Evolutionary conservation across 495 filamentous ascomycete species (phyloP).

Genomic region (Extremus antarcticus): DNA sequence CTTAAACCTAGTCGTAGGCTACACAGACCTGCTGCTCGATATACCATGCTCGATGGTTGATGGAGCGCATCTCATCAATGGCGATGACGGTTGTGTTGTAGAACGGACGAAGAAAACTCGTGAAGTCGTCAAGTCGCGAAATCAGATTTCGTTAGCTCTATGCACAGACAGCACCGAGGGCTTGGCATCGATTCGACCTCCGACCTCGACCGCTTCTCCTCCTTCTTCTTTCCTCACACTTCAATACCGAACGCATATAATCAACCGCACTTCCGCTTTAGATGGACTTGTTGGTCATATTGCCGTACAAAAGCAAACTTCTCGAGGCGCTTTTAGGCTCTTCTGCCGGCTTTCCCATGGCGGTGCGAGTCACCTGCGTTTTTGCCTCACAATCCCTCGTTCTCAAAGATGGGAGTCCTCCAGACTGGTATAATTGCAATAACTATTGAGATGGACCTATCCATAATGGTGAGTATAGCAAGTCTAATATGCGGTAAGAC

Average conservation of each 20-base stretch:
- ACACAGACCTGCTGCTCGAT: too few species aligned
- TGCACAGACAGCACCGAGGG: background rate
- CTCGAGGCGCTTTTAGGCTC: constrained; percentile 20
- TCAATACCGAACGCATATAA: constrained; percentile 28
- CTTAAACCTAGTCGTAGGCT: too few species aligned
- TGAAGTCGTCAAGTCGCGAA: too few species aligned
- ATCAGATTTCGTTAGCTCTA: too few species aligned
- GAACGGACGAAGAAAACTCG: background rate
- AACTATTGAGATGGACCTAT: too few species aligned
- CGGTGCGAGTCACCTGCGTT: constrained; percentile 1
- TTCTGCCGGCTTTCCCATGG: background rate
- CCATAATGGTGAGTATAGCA: too few species aligned
- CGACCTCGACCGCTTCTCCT: background rate
- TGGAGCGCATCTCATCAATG: too few species aligned
- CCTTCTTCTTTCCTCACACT: constrained; percentile 25
- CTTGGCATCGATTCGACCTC: background rate
- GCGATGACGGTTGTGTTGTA: too few species aligned
- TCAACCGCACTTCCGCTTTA: constrained; percentile 23
- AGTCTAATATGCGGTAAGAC: too few species aligned
- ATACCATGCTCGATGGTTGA: too few species aligned
- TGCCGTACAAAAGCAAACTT: constrained; percentile 25
- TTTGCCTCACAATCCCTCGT: background rate
- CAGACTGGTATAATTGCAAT: too few species aligned
- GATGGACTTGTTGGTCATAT: constrained; percentile 29
- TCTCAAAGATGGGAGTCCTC: background rate